Evolutionary conservation across 2,329 filamentous ascomycete genomes (phyloP).

Genomic region (Ceratocystis diversiconidia): DNA sequence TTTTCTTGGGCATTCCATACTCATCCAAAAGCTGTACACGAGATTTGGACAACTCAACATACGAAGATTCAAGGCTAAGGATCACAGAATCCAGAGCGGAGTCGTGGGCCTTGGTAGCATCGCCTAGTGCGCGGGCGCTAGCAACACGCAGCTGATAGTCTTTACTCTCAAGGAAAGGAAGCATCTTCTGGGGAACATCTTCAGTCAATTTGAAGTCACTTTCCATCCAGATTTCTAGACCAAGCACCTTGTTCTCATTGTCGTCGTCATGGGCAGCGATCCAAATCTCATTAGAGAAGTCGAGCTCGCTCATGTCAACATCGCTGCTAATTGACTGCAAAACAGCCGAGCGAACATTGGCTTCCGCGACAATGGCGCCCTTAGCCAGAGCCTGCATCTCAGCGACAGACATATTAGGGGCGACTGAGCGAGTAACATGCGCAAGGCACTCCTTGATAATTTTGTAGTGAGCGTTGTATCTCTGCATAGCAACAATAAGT

Average conservation of each 20-base stretch:
- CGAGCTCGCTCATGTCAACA: slow-evolving; percentile 75
- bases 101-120: slow-evolving; percentile 49
- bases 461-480: slow-evolving; percentile 87
- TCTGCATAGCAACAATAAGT: slow-evolving; percentile 72
- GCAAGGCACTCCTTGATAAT: slow-evolving; percentile 82
- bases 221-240: slow-evolving; percentile 86
- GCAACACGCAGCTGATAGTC: slow-evolving; percentile 74
- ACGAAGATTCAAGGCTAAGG: slow-evolving; percentile 51
- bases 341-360: slow-evolving; percentile 67
- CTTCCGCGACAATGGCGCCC: slow-evolving; percentile 65
- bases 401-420: slow-evolving; percentile 57
- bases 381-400: slow-evolving; percentile 67
- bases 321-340: slow-evolving; percentile 84
- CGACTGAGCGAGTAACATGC: slow-evolving; percentile 71
- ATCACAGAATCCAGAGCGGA: slow-evolving; percentile 49
- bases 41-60: slow-evolving; percentile 67
- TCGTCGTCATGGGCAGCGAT: slow-evolving; percentile 83
- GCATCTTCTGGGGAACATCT: slow-evolving; percentile 50
- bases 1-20: slow-evolving; percentile 87
- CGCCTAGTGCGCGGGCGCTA: slow-evolving; percentile 66
- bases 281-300: slow-evolving; percentile 85
- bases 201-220: slow-evolving; percentile 60
- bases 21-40: slow-evolving; percentile 74
- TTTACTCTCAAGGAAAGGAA: slow-evolving; percentile 65
- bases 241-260: slow-evolving; percentile 71